These are phyloP conservation scores for Garcia nutans DNA, from an alignment of 345 rosid genomes.

Conservation along the genomic window DNA sequence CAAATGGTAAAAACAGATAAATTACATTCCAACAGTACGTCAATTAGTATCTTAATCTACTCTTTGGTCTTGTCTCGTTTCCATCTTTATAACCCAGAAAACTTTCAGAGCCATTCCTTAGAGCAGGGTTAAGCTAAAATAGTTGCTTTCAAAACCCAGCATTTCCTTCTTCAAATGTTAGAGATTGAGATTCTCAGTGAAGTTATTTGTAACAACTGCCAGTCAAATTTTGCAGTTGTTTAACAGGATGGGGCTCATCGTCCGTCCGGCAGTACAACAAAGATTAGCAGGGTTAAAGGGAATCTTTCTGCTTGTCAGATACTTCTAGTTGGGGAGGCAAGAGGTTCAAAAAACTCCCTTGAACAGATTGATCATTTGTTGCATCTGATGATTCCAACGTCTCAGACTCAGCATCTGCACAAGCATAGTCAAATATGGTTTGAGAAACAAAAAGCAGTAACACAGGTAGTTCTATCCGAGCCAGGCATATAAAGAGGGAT, in stretches of 20 bases:
- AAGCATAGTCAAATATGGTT: constrained; percentile 5
- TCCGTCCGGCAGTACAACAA: neutral
- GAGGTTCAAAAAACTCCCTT: constrained; percentile 52
- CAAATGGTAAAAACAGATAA: neutral
- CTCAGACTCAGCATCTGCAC: constrained; percentile 52
- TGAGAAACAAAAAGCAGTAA: neutral
- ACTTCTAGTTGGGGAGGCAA: constrained; percentile 41
- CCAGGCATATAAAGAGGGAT: neutral
- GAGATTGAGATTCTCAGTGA: neutral
- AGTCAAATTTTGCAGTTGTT: neutral
- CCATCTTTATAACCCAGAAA: neutral
- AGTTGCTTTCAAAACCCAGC: constrained; percentile 12
- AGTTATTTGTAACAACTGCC: neutral
- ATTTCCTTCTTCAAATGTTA: neutral
- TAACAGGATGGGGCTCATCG: neutral
- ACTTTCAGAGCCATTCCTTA: neutral
- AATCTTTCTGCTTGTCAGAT: constrained; percentile 22
- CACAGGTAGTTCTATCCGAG: neutral
- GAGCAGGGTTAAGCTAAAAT: constrained; percentile 14
- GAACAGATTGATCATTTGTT: constrained; percentile 28
- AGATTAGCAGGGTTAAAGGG: neutral
- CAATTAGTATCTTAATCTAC: constrained; percentile 5
- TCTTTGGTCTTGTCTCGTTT: neutral
- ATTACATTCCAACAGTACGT: neutral
- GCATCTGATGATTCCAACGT: constrained; percentile 47